A percentile compares a stretch with the other conserved stretches of the same genome.
These are phyloP conservation scores for Pulchroboletus neoregius DNA, from an alignment of 1,284 basidiomycete genomes.

Conservation along the genomic window DNA sequence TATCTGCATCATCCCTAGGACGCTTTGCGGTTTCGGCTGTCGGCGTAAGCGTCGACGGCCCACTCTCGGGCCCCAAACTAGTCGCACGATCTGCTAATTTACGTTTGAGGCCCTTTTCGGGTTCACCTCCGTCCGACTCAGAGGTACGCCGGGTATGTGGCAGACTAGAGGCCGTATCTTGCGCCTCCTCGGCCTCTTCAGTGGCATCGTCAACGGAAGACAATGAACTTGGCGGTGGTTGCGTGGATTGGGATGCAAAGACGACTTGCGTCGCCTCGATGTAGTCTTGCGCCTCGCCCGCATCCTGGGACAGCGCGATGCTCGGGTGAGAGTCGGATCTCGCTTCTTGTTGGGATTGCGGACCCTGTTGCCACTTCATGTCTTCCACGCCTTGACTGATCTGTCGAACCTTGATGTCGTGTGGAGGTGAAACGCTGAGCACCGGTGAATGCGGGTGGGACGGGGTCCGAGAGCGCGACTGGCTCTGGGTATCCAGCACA, in stretches of 20 bases:
- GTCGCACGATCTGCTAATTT: slow-evolving; percentile 49
- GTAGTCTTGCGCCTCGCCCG: slow-evolving; percentile 11
- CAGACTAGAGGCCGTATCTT: slow-evolving; percentile 29
- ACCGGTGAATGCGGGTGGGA: slow-evolving; percentile 41
- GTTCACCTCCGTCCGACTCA: slow-evolving; percentile 38
- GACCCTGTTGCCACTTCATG: slow-evolving; percentile 56
- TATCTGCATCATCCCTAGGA: slow-evolving; percentile 32
- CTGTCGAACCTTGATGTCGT: slow-evolving; percentile 68
- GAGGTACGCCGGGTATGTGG: slow-evolving; percentile 30
- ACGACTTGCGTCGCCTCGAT: slow-evolving; percentile 16
- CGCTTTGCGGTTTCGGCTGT: slow-evolving; percentile 30
- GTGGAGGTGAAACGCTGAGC: slow-evolving; percentile 57
- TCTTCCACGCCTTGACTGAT: slow-evolving; percentile 76
- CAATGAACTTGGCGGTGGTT: slow-evolving; percentile 18
- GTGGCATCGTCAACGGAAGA: slow-evolving; percentile 21
- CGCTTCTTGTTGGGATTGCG: slow-evolving; percentile 15
- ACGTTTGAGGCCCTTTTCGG: slow-evolving; percentile 59
- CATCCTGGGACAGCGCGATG: slow-evolving; percentile 8
- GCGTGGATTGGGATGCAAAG: slow-evolving; percentile 10
- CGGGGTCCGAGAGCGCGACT: slow-evolving; percentile 39
- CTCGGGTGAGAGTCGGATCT: slow-evolving; percentile 5
- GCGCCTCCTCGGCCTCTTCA: slow-evolving; percentile 22
- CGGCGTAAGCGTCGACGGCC: slow-evolving; percentile 10
- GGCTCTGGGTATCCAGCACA: slow-evolving; percentile 29
- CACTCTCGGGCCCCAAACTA: slow-evolving; percentile 34